A percentile compares a stretch with the other conserved stretches of the same genome.
Conservation (phyloP, 441 rosid genomes). For the Breynia disticha region DNA sequence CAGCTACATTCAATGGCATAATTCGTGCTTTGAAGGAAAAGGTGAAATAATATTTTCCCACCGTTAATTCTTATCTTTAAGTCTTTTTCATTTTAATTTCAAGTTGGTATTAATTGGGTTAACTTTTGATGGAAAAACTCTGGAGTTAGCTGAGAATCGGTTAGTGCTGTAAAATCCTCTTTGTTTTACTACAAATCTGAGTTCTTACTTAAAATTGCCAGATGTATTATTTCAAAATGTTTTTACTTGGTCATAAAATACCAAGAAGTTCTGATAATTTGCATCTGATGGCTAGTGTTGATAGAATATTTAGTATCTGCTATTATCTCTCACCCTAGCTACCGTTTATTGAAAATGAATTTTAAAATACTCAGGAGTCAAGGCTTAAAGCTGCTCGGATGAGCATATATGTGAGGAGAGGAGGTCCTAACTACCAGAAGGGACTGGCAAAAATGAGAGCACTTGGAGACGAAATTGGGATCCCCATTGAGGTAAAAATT, state of each 20-base stretch:
- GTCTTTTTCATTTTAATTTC: too few relatives aligned
- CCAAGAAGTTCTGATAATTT: neutral
- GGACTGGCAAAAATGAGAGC: conserved; percentile 82
- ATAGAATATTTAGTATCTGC: neutral
- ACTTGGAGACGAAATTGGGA: conserved; percentile 78
- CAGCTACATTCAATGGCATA: too few relatives aligned
- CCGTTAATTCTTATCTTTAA: too few relatives aligned
- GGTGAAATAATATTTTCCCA: conserved; percentile 24
- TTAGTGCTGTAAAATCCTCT: neutral
- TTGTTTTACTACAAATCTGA: neutral
- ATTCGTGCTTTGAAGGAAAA: conserved; percentile 56
- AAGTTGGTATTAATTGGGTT: too few relatives aligned
- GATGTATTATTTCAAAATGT: too few relatives aligned
- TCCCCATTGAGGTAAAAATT: conserved; percentile 69
- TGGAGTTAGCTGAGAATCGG: too few relatives aligned
- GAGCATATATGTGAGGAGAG: conserved; percentile 85
- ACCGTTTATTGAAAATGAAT: neutral
- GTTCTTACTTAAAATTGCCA: neutral
- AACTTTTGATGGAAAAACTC: too few relatives aligned
- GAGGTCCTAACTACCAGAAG: conserved; percentile 89
- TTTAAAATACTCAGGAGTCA: conserved; percentile 73
- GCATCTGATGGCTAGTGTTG: neutral
- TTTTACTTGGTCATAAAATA: too few relatives aligned
- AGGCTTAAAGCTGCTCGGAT: conserved; percentile 87
- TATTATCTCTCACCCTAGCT: neutral